These are phyloP conservation scores for Melaleuca quinquenervia DNA, from an alignment of 345 rosid species.

Conservation along the genomic window DNA sequence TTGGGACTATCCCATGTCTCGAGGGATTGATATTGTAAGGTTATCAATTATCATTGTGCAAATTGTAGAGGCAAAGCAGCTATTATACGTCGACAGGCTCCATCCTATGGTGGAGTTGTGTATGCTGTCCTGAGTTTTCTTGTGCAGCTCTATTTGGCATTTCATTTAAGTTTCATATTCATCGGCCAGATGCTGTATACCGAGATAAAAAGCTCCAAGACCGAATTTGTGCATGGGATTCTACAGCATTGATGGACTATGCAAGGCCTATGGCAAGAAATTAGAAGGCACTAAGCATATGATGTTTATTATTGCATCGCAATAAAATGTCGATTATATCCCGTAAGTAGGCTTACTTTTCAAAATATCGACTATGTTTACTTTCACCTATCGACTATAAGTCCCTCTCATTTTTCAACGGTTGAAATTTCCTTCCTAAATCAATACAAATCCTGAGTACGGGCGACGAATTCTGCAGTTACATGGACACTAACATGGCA, in stretches of 20 bases:
- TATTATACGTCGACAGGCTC: background rate
- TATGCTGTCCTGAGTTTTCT: background rate
- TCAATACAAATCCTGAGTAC: background rate
- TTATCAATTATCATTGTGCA: background rate
- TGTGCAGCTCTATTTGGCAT: background rate
- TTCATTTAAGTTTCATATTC: background rate
- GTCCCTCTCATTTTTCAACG: background rate
- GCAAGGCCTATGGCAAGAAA: background rate
- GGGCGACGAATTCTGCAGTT: fast-evolving
- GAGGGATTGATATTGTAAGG: background rate
- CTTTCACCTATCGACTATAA: background rate
- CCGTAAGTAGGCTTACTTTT: fast-evolving
- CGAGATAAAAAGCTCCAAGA: background rate
- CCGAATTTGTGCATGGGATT: background rate
- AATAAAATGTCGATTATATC: background rate
- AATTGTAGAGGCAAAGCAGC: background rate
- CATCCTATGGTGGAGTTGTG: background rate
- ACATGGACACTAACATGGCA: background rate
- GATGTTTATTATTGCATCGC: fast-evolving
- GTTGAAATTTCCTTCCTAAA: background rate
- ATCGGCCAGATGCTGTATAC: fast-evolving
- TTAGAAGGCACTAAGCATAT: background rate
- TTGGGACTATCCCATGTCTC: background rate
- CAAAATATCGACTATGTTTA: background rate
- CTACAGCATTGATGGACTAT: background rate